These are phyloP conservation scores for Inga leiocalycina DNA, from an alignment of 306 rosid species.

Conservation along the genomic window DNA sequence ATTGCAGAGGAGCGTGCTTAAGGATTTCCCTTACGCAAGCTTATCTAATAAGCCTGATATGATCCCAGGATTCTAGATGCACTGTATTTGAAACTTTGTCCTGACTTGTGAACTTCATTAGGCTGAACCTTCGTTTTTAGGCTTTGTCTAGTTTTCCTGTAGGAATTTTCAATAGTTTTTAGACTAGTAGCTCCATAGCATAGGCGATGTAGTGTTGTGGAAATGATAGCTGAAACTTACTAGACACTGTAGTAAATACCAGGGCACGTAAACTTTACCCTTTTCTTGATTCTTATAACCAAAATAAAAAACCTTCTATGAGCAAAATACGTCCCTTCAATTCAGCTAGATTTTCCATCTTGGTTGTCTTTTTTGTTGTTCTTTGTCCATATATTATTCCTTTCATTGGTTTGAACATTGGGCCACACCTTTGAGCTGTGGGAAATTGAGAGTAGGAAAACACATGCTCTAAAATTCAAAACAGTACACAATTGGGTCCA, in stretches of 20 bases:
- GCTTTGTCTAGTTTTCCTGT: not conserved
- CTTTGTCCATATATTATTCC: not conserved
- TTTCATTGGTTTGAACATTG: not conserved
- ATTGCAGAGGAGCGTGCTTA: not conserved
- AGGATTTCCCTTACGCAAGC: not conserved
- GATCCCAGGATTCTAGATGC: not conserved
- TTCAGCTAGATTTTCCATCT: not conserved
- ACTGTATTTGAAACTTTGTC: not conserved
- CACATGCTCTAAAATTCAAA: not conserved
- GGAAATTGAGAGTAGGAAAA: not conserved
- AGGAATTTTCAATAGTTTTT: not conserved
- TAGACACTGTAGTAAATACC: not conserved
- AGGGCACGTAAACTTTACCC: not conserved
- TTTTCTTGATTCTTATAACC: not conserved
- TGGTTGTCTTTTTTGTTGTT: conserved; percentile 13
- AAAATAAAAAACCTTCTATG: not conserved
- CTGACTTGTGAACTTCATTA: not conserved
- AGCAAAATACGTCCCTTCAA: not conserved
- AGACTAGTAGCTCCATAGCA: not conserved
- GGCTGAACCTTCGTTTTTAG: not conserved
- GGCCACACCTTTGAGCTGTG: not conserved
- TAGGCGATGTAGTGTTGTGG: not conserved
- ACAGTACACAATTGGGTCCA: not conserved
- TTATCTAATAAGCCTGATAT: not conserved
- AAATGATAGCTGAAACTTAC: not conserved